Evolutionary conservation across 2,329 filamentous ascomycete genomes (phyloP).

Genomic region (Xylaria sp.): DNA sequence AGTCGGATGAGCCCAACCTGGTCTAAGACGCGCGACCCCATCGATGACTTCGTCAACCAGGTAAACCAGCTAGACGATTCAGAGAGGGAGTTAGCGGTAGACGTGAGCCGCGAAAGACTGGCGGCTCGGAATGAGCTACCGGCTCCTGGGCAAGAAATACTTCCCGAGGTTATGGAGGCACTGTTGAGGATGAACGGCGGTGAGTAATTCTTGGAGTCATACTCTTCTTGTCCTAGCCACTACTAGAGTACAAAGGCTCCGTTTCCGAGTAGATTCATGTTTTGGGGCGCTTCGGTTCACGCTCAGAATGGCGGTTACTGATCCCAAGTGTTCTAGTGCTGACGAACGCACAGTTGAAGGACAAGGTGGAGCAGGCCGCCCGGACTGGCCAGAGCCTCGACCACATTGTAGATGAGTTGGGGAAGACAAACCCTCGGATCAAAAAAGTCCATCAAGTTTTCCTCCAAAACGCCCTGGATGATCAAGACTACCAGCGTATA

Average conservation of each 20-base stretch:
- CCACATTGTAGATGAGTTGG: constrained; percentile 27
- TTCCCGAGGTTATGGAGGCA: constrained; percentile 35
- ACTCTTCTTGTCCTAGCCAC: neutral
- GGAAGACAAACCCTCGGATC: neutral
- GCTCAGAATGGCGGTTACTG: neutral
- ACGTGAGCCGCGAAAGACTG: constrained; percentile 14
- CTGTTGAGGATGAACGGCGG: constrained; percentile 19
- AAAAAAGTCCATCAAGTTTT: constrained; percentile 34
- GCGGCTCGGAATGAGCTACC: neutral
- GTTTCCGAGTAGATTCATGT: neutral
- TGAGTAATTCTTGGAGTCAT: neutral
- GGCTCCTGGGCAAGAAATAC: constrained; percentile 27
- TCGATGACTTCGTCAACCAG: constrained; percentile 38
- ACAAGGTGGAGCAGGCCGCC: constrained; percentile 11
- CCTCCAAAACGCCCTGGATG: constrained; percentile 36
- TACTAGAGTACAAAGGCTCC: neutral
- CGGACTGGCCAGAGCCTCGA: constrained; percentile 32
- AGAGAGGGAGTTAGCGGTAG: constrained; percentile 9
- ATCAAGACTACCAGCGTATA: constrained; percentile 46
- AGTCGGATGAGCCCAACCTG: constrained; percentile 46
- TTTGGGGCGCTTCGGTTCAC: neutral
- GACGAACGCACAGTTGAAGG: constrained; percentile 27
- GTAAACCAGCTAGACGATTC: constrained; percentile 34
- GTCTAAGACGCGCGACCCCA: constrained; percentile 38
- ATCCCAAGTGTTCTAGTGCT: neutral